These are phyloP conservation scores for Potentilla sterilis DNA, from an alignment of 306 rosid genomes.

Conservation along the genomic window DNA sequence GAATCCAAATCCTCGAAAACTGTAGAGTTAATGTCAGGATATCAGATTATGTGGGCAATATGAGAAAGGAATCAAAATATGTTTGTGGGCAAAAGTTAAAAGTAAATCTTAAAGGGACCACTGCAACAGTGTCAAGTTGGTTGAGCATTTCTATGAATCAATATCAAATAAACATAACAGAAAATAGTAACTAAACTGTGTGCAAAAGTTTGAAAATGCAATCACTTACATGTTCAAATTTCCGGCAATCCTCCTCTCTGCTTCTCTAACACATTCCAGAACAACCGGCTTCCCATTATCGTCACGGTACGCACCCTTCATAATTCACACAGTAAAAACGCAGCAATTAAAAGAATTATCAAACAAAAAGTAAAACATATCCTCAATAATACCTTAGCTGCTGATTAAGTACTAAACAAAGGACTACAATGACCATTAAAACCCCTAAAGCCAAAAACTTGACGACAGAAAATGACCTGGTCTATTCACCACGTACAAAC, in stretches of 20 bases:
- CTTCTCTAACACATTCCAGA: slow-evolving; percentile 83
- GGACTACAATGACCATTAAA: not conserved
- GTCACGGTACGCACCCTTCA: slow-evolving; percentile 91
- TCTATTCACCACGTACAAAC: not conserved
- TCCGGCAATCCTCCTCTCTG: slow-evolving; percentile 88
- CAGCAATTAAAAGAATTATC: not conserved
- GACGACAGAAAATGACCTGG: not conserved
- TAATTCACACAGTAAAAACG: not conserved
- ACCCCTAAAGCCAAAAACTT: not conserved
- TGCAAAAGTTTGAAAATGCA: too few relatives aligned
- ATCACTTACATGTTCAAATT: slow-evolving; percentile 59
- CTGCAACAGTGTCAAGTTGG: slow-evolving; percentile 19
- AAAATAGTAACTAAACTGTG: not conserved
- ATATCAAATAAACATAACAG: too few relatives aligned
- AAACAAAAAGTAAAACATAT: slow-evolving; percentile 7
- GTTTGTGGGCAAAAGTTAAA: slow-evolving; percentile 15
- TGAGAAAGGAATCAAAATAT: slow-evolving; percentile 20
- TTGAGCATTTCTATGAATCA: not conserved
- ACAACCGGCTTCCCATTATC: slow-evolving; percentile 94
- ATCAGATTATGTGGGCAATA: slow-evolving; percentile 8
- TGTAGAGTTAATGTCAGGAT: slow-evolving; percentile 20
- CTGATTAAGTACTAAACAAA: not conserved
- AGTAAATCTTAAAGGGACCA: slow-evolving; percentile 24
- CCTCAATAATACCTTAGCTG: not conserved
- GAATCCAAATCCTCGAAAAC: slow-evolving; percentile 3